Evolutionary conservation across 176 grass and related monocot species (phyloP).

Genomic region (Eleusine coracana): DNA sequence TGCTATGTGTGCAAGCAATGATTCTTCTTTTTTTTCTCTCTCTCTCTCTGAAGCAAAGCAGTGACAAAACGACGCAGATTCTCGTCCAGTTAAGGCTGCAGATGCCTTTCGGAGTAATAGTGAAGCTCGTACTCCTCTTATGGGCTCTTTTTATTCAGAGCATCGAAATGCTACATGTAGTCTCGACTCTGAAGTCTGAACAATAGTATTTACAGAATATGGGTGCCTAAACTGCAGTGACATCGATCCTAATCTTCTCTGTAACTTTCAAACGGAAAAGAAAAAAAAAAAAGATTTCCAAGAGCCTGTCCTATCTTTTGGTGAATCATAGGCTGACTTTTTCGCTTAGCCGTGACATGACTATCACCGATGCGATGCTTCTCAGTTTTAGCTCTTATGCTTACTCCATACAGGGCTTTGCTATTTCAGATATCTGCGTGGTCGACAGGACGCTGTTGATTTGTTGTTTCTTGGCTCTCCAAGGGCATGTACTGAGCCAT

Average conservation of each 20-base stretch:
- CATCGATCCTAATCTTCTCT: slow-evolving; percentile 32
- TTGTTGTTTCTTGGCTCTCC: slow-evolving; percentile 62
- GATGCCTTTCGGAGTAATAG: neutral
- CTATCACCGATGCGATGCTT: neutral
- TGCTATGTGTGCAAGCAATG: neutral
- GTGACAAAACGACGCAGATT: neutral
- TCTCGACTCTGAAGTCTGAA: neutral
- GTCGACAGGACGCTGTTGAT: slow-evolving; percentile 46
- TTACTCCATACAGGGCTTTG: slow-evolving; percentile 9
- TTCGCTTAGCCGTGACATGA: neutral
- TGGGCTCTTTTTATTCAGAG: slow-evolving; percentile 44
- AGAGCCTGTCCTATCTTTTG: neutral
- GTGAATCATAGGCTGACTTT: slow-evolving; percentile 14
- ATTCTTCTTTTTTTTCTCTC: neutral
- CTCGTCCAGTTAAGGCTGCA: neutral
- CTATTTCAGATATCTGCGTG: slow-evolving; percentile 64
- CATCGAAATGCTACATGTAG: neutral
- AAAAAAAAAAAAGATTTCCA: neutral
- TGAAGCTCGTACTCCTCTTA: neutral
- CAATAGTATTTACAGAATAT: slow-evolving; percentile 47
- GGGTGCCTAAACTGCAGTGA: slow-evolving; percentile 13
- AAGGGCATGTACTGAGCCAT: slow-evolving; percentile 98
- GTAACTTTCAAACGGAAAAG: neutral
- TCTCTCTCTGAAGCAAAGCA: no score
- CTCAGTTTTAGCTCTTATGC: neutral